Percentiles rank a stretch among this genome's conserved stretches.
phyloP scores from a whole-genome alignment of 1,284 basidiomycete genomes.

The Boletus semigastroideus region DNA sequence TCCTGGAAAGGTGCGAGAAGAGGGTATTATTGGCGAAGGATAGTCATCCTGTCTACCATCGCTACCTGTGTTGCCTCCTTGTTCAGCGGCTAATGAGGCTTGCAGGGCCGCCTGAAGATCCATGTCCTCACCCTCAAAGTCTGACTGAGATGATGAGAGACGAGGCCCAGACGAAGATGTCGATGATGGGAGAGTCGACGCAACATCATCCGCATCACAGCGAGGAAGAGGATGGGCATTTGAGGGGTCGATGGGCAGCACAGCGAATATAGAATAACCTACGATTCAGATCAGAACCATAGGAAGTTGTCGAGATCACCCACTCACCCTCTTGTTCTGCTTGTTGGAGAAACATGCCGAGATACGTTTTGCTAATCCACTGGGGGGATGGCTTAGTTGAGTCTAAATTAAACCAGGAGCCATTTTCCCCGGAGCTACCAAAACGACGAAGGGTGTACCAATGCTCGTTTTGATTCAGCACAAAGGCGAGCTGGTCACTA shows the following conservation, averaged over 20 bases:
- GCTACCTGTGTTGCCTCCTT: conserved; percentile 1
- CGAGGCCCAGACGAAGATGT: conserved; percentile 16
- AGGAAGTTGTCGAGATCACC: not conserved
- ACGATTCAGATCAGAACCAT: conserved; percentile 4
- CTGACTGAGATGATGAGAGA: conserved; percentile 30
- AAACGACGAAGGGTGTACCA: conserved; percentile 91
- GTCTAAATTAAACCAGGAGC: conserved; percentile 92
- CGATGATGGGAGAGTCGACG: conserved; percentile 50
- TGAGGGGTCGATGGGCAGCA: conserved; percentile 55
- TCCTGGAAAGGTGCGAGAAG: conserved; percentile 26
- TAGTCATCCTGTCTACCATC: conserved; percentile 14
- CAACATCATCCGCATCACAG: conserved; percentile 65
- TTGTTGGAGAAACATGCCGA: conserved; percentile 85
- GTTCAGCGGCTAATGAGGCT: conserved; percentile 57
- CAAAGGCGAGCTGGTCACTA: conserved; percentile 84
- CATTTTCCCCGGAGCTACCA: conserved; percentile 52
- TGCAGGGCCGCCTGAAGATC: conserved; percentile 85
- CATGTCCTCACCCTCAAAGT: conserved; percentile 80
- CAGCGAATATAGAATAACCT: conserved; percentile 91
- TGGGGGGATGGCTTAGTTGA: conserved; percentile 72
- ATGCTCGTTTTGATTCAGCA: conserved; percentile 84
- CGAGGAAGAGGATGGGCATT: conserved; percentile 53
- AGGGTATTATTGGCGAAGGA: conserved; percentile 31
- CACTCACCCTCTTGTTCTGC: conserved; percentile 76
- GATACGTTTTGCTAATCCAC: conserved; percentile 82